Evolutionary conservation across 257 asterid species (phyloP), one percentile per base, ranked within the genome.

Genomic region (Eucommia ulmoides): DNA sequence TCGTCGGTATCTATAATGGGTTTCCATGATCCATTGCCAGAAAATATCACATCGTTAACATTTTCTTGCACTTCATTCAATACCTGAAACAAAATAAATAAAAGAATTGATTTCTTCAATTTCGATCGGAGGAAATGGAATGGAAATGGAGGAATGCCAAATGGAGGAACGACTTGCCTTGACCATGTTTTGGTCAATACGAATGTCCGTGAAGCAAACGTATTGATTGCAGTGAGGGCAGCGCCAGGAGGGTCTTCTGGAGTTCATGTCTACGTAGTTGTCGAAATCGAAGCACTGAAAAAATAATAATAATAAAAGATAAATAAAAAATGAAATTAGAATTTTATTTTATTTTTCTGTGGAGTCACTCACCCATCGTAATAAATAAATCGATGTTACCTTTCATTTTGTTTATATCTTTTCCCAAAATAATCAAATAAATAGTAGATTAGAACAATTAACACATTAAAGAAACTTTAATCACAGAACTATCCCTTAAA

Each of bases 171-270:
- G 49, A 79, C 94, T 86, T 81, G 75, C 99, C 94, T 91, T 77
- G 45, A 50, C 81, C 73, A 91, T 69, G 59, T 74, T 71, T 54
- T 77, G 83, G 65, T 91, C 99, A 22, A 86, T 57, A 45, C 94
- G 89, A 29, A 91, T 66, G 66, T 91, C 99, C 50, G 85, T 61
- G 84, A 75, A 91, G 74, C 93, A 78, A 56, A 76, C 75, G 21
- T 72, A 67, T 60, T 86, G 93, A 73, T 86, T 77, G 55, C 99
- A 91, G 51, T 67, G 78, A 21, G 99, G 95, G 64, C 99, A 91
- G 58, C 96, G 96, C 99, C 96, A 91, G 19, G 78, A 79, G 5
- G 99, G 99, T 51, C 75, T 59, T 70, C 94, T 77, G 47, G 93
- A 75, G 69, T 91, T 91, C 20, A 91, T 86, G 50, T 65, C 78